phyloP scores from a whole-genome alignment of 2,329 filamentous ascomycete genomes.

The Simplicillium aogashimaense region DNA sequence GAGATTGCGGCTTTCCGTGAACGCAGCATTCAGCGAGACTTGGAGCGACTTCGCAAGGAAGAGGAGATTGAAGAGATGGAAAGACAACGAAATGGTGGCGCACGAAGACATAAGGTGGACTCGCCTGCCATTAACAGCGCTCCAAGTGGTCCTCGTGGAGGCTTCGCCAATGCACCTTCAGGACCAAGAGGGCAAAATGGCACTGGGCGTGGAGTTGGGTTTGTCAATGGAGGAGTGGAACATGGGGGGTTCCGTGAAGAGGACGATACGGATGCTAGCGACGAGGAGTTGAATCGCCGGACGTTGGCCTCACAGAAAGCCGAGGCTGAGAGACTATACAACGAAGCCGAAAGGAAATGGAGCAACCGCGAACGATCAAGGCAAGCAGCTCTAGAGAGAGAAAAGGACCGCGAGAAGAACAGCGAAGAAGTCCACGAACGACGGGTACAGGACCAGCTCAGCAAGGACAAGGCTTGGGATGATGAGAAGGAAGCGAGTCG shows the following conservation, averaged over 20 bases:
- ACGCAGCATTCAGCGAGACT: conserved; percentile 75
- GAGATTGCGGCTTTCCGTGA: conserved; percentile 95
- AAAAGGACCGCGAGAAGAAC: conserved; percentile 69
- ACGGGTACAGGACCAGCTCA: conserved; percentile 60
- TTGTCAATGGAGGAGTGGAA: conserved; percentile 53
- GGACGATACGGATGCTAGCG: conserved; percentile 79
- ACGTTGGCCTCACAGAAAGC: conserved; percentile 60
- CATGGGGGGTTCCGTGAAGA: conserved; percentile 59
- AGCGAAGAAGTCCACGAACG: conserved; percentile 58
- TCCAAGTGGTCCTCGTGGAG: conserved; percentile 22
- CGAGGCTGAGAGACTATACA: conserved; percentile 70
- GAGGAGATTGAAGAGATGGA: conserved; percentile 89
- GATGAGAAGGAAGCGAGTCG: conserved; percentile 73
- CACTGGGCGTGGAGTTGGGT: conserved; percentile 45
- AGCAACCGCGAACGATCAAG: conserved; percentile 77
- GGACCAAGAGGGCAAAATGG: conserved; percentile 58
- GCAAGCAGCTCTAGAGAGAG: conserved; percentile 75
- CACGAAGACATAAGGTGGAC: conserved; percentile 44
- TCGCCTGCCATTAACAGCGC: conserved; percentile 62
- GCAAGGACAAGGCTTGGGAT: conserved; percentile 62
- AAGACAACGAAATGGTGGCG: conserved; percentile 56
- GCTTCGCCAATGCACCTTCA: conserved; percentile 55
- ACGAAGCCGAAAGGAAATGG: conserved; percentile 85
- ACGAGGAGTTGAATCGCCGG: conserved; percentile 72
- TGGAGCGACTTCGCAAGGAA: conserved; percentile 78